Base-by-base conservation (phyloP, 371 early-diverging fungal species). In the Lichtheimia ornata region DNA sequence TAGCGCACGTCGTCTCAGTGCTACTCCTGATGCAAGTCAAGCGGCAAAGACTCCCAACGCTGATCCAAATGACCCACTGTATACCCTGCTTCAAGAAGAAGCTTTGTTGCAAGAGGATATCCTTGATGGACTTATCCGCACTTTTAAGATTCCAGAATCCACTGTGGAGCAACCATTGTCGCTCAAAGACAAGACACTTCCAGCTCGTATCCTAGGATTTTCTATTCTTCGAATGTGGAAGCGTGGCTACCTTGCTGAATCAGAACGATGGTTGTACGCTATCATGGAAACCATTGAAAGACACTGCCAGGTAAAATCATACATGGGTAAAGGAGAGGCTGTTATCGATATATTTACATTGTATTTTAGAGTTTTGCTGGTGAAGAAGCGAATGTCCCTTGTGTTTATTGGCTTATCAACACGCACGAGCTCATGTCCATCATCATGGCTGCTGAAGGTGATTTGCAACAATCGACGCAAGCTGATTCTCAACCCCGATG, bases 371-470 rank as follows among this genome's bases (percentile, higher is more conserved):
- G 53, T 9, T 45, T 72, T 52, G 64, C 60, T 5, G 77, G 73
- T 24, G 81, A 85, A 43, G 79, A 80, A 2, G 67, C 82, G n/a
- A 73, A 74, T 50, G 63, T 75, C 62, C 73, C 86, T 57, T 74
- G 77, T 49, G 72, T 80, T 65, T 93, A 91, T 74, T 97, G 97
- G 97, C 82, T 97, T 27, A 87, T 92, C 49, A 97, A 97, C 70
- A 88, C 90, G 50, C 92, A 89, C 58, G 96, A 95, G 74, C 81
- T 97, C 44, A 71, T 92, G 62, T 90, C 88, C 14, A 59, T 79
- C 30, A 57, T 72, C 17, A 59, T 28, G 49, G 43, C 61, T 2
- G 28, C 63, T 6, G 74, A 70, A 56, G 50, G 53, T 50, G 64
- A 64, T 22, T 27, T 70, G 49, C 56, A 63, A n/a, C 62, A 43